Evolutionary conservation across 2,329 filamentous ascomycete species (phyloP), one percentile per base, ranked within the genome.

Genomic region (Byssochlamys sp.): DNA sequence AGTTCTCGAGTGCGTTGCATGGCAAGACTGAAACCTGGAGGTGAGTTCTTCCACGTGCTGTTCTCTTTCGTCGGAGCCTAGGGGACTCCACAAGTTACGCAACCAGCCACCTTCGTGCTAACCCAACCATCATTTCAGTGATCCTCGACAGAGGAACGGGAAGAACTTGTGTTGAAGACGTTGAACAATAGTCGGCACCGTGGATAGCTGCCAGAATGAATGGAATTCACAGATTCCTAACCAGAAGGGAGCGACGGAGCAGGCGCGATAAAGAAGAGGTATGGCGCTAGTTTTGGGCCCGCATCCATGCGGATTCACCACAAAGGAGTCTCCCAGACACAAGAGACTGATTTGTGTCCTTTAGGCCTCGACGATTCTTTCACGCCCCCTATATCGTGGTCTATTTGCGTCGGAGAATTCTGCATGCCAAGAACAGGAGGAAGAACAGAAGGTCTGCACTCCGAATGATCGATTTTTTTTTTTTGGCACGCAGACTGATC

Each of bases 181-280:
- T 28, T 51, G 52, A 60, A 31, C 54, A 57, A 45, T 53, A 25
- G 14, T 26, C 11, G 33, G 45, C 50, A 35, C 45, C 52, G 35
- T 11, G 27, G 31, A 51, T 24, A 60, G 12, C 24, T 48, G 55
- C 24, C 29, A 66, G 58, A 19, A 76, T 76, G 74, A 74, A 70
- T 63, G 71, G 73, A 0, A 73, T 77, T 55, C 73, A 75, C 57
- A 67, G 70, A 45, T 74, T 76, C 56, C 67, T 77, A 56, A 73
- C 72, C 4, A 71, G 68, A 55, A 70, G 73, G 48, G 73, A 76
- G 57, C 70, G 66, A 55, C 64, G 69, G 54, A 66, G 63, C 54
- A 65, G 65, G 56, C 33, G 63, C 57, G 62, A 59, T n/a, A 73
- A 69, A 64, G 69, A 72, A 57, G 71, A 70, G 65, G 69, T 72